phyloP scores from a whole-genome alignment of 2,329 filamentous ascomycete species.

The Beauveria brongniartii region DNA sequence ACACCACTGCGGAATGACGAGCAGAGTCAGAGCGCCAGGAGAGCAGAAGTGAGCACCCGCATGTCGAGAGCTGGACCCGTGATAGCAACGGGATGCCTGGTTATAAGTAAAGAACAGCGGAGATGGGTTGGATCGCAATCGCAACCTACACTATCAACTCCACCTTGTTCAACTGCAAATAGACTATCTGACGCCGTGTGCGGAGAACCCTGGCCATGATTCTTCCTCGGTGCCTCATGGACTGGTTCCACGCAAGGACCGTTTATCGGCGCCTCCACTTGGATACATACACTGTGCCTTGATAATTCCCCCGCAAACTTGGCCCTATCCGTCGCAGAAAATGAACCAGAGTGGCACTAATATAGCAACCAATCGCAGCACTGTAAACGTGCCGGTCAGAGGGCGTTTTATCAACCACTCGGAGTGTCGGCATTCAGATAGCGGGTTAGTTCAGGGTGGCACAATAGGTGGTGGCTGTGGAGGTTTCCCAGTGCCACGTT shows the following conservation, averaged over 20 bases:
- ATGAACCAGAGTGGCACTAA: not conserved
- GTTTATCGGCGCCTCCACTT: not conserved
- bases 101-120: not conserved
- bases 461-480: not conserved
- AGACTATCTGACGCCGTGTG: not conserved
- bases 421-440: too few relatives aligned
- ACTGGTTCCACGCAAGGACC: not conserved
- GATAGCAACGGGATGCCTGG: not conserved
- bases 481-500: too few relatives aligned
- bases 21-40: not conserved
- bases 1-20: not conserved
- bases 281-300: not conserved
- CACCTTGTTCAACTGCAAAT: not conserved
- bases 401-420: not conserved
- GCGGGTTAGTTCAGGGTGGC: too few relatives aligned
- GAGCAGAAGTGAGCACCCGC: not conserved
- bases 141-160: not conserved
- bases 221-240: not conserved
- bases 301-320: not conserved
- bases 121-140: not conserved
- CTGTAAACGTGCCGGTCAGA: not conserved
- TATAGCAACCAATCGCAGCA: not conserved
- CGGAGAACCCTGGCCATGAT: not conserved
- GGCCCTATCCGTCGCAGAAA: not conserved
- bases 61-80: not conserved